Conservation (phyloP, 768 basidiomycete genomes). For the Kwoniella pini region DNA sequence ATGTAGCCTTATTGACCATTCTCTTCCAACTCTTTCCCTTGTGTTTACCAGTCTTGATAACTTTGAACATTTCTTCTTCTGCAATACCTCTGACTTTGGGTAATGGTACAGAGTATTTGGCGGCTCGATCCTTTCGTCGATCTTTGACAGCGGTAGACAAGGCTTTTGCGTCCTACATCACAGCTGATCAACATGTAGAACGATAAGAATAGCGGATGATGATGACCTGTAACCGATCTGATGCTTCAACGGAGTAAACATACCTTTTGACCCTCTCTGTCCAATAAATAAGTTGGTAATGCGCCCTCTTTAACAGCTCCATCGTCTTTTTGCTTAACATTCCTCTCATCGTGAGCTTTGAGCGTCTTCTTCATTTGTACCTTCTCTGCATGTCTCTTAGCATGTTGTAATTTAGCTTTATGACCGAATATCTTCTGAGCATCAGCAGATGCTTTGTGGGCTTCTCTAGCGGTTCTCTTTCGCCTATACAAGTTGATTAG, state of each 20-base stretch:
- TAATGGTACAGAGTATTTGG: constrained; percentile 93
- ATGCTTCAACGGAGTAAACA: constrained; percentile 17
- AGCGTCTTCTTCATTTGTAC: constrained; percentile 99
- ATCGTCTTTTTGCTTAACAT: constrained; percentile 87
- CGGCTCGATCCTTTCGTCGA: constrained; percentile 97
- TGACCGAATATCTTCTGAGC: constrained; percentile 95
- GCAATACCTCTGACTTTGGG: constrained; percentile 97
- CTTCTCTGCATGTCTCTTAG: constrained; percentile 94
- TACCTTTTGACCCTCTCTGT: constrained; percentile 89
- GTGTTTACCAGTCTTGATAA: constrained; percentile 94
- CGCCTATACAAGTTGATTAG: constrained; percentile 45
- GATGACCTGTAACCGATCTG: too few relatives aligned
- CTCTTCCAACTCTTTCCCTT: constrained; percentile 98
- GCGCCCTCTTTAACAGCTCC: constrained; percentile 81
- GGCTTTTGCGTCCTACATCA: constrained; percentile 90
- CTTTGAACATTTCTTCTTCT: constrained; percentile 99
- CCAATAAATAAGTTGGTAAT: constrained; percentile 90
- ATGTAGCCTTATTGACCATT: constrained; percentile 99
- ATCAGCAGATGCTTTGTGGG: constrained; percentile 66
- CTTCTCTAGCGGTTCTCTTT: constrained; percentile 57
- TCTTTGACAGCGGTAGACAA: constrained; percentile 95
- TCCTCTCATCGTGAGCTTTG: constrained; percentile 98
- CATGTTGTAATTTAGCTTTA: constrained; percentile 97
- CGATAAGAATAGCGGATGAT: too few relatives aligned
- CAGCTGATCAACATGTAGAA: too few relatives aligned